A percentile compares a stretch with the other conserved stretches of the same genome.
These are phyloP conservation scores for Camellia lanceoleosa DNA, from an alignment of 148 eudicot species.

Conservation along the genomic window DNA sequence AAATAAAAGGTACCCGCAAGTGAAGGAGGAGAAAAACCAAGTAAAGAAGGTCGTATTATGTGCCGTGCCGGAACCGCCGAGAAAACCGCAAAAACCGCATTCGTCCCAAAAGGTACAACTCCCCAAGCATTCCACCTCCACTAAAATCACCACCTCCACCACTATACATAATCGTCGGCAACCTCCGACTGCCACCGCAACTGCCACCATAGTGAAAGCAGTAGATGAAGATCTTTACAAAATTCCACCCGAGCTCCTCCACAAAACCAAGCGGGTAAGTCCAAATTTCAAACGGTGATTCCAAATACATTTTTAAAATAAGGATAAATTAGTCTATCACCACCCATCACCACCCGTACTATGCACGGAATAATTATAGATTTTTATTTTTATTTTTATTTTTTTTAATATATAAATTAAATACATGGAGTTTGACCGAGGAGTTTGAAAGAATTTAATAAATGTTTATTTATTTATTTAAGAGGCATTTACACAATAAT, in stretches of 20 bases:
- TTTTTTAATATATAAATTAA: no score
- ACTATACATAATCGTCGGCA: not conserved
- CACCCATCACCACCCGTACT: no score
- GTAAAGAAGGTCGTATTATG: constrained; percentile 13
- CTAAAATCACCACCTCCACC: not conserved
- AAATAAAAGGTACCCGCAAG: not conserved
- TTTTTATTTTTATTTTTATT: no score
- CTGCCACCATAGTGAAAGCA: constrained; percentile 33
- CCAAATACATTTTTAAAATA: no score
- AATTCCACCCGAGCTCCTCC: constrained; percentile 65
- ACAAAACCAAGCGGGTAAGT: constrained; percentile 38
- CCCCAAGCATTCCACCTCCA: no score
- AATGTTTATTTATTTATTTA: no score
- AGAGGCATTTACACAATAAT: no score
- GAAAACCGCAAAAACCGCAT: not conserved
- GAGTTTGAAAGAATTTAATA: no score
- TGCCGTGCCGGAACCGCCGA: constrained; percentile 19
- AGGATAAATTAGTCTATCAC: no score
- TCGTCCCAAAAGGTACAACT: not conserved
- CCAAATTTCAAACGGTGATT: no score
- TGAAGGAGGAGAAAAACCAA: constrained; percentile 1
- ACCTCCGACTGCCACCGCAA: not conserved
- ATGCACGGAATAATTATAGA: no score
- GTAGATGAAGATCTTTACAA: constrained; percentile 84
- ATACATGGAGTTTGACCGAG: no score